Conservation (phyloP, 1,284 basidiomycete genomes). For the Ustilago bromivora region DNA sequence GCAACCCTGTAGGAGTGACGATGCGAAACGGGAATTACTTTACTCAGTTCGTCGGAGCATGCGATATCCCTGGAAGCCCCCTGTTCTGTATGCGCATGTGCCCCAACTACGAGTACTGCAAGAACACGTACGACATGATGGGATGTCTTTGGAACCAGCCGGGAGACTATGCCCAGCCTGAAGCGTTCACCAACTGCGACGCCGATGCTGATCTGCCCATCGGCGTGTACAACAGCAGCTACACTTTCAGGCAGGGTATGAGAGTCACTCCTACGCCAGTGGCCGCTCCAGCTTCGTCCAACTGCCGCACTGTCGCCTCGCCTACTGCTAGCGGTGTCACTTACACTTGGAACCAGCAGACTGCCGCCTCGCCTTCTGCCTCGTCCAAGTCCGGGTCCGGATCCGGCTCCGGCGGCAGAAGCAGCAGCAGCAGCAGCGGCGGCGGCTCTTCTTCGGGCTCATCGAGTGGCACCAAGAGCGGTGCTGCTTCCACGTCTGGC, state of each 20-base stretch:
- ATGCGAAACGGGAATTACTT: slow-evolving; percentile 57
- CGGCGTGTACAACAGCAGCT: slow-evolving; percentile 58
- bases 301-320: slow-evolving; percentile 49
- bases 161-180: slow-evolving; percentile 53
- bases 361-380: slow-evolving; percentile 21
- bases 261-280: slow-evolving; percentile 52
- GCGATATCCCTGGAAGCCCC: slow-evolving; percentile 60
- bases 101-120: slow-evolving; percentile 57
- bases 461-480: slow-evolving; percentile 22
- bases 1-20: slow-evolving; percentile 62
- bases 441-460: not conserved
- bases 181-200: slow-evolving; percentile 61
- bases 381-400: slow-evolving; percentile 5
- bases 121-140: slow-evolving; percentile 62
- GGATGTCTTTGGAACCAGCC: slow-evolving; percentile 55
- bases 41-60: slow-evolving; percentile 59
- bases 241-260: slow-evolving; percentile 62
- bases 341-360: slow-evolving; percentile 57
- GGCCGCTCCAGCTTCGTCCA: slow-evolving; percentile 55
- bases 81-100: slow-evolving; percentile 62
- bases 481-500: slow-evolving; percentile 16
- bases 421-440: slow-evolving; percentile 2
- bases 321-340: slow-evolving; percentile 60
- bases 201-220: slow-evolving; percentile 57
- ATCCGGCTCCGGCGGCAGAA: not conserved